Percentiles rank a stretch among this genome's conserved stretches.
These are phyloP conservation scores for Gossypium trilobum DNA, from an alignment of 441 rosid genomes.

Conservation along the genomic window DNA sequence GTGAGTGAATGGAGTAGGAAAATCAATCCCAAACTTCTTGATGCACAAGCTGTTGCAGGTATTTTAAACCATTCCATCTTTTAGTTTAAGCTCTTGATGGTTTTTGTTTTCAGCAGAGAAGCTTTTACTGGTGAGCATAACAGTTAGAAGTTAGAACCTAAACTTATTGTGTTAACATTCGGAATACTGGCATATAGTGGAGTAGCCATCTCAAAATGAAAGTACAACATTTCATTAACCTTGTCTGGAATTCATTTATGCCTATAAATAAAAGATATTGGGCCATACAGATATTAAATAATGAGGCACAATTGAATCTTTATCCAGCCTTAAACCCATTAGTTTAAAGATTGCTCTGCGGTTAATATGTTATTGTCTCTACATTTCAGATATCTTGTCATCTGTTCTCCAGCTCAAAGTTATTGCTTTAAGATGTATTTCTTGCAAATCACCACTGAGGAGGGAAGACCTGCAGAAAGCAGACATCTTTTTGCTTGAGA, in stretches of 20 bases:
- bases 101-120: neutral
- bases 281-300: neutral
- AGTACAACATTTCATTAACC: neutral
- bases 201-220: neutral
- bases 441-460: slow-evolving; percentile 22
- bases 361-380: slow-evolving; percentile 15
- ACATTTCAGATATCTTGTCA: slow-evolving; percentile 43
- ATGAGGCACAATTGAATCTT: neutral
- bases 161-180: neutral
- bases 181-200: neutral
- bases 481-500: slow-evolving; percentile 43
- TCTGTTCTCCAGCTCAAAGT: slow-evolving; percentile 38
- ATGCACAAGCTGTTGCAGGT: slow-evolving; percentile 42
- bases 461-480: slow-evolving; percentile 27
- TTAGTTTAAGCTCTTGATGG: neutral
- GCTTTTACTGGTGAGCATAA: neutral
- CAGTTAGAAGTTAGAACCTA: neutral
- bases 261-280: neutral
- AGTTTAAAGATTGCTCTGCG: neutral
- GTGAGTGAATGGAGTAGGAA: slow-evolving; percentile 42
- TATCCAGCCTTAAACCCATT: neutral
- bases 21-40: slow-evolving; percentile 26
- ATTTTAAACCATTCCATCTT: slow-evolving; percentile 13
- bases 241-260: neutral
- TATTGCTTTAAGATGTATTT: slow-evolving; percentile 25